These are phyloP conservation scores for Dioscorea dumetorum DNA, from an alignment of 106 monocot genomes.

Conservation along the genomic window DNA sequence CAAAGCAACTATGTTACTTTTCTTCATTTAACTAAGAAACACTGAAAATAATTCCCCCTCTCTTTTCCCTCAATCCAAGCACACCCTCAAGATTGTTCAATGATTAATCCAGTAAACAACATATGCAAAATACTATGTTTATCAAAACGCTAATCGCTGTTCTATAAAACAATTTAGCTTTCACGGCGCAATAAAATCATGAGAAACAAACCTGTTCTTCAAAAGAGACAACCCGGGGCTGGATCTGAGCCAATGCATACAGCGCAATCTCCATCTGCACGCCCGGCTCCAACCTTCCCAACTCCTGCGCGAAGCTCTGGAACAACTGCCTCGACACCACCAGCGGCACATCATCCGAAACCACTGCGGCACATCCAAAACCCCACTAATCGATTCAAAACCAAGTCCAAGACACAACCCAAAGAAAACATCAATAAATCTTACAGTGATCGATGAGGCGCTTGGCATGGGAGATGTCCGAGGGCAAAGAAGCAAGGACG, in stretches of 20 bases:
- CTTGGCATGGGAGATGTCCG: constrained; percentile 65
- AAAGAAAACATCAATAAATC: neutral
- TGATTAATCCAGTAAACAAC: too few relatives aligned
- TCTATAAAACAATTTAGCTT: too few relatives aligned
- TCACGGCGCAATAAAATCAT: neutral
- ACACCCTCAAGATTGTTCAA: too few relatives aligned
- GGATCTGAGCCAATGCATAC: constrained; percentile 72
- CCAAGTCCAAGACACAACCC: neutral
- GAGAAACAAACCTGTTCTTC: constrained; percentile 75
- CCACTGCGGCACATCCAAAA: constrained; percentile 35
- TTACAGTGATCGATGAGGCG: constrained; percentile 95
- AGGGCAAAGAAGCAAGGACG: constrained; percentile 49
- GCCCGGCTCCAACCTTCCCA: constrained; percentile 55
- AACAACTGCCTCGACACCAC: constrained; percentile 96
- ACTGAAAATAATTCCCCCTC: neutral
- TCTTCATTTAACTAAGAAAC: neutral
- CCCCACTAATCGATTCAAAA: neutral
- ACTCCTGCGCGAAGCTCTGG: constrained; percentile 81
- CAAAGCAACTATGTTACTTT: neutral
- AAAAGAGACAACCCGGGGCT: constrained; percentile 90
- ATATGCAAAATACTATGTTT: too few relatives aligned
- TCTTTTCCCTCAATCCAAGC: too few relatives aligned
- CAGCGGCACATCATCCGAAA: constrained; percentile 87
- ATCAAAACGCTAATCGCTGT: too few relatives aligned
- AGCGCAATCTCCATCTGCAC: constrained; percentile 90